Base-by-base conservation (phyloP, 2,329 filamentous ascomycete genomes). In the Fusarium sp. region DNA sequence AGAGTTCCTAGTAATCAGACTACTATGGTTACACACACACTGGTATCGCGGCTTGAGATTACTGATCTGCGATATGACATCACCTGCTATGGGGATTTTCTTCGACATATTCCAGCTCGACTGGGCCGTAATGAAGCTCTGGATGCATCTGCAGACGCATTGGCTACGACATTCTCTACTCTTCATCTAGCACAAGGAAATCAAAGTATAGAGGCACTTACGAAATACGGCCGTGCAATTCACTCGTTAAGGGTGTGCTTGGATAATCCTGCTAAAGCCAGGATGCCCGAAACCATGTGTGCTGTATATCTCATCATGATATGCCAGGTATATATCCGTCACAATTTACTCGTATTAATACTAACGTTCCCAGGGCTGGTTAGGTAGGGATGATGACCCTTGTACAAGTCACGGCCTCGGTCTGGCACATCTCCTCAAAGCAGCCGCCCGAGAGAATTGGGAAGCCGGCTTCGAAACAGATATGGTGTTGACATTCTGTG, bases 11-110 rank as follows among this genome's bases (percentile, higher is more conserved):
- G 63, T 35, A 82, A 78, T 52, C 67, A 74, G 17, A 62, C 77
- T 1, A 77, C 72, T 4, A 61, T 25, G 4, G 58, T 72, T 4
- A 63, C 71, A 0, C 63, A 68, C 8, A 70, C 73, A 3, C 72
- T 74, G 52, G 78, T 71, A 48, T 77, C 60, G 49, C 71, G 71
- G 47, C 76, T 83, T 3, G 67, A 78, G 25, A 74, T 81, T 5
- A 78, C 77, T 0, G 82, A 85, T 45, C 74, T 83, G 19, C 76
- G 81, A 19, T 85, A 82, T 63, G 83, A 85, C 44, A 67, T 86
- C 8, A 75, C 75, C 41, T 82, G 80, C 15, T 86, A 83, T 61
- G 84, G 84, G 1, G 67, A 71, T 1, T 85, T 82, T 63, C 69
- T 86, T 13, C 72, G 74, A 2, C 76, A 82, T n/a, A 72, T 86